Conservation (phyloP, 352 stramenopile genomes). For the Sclerospora graminicola region DNA sequence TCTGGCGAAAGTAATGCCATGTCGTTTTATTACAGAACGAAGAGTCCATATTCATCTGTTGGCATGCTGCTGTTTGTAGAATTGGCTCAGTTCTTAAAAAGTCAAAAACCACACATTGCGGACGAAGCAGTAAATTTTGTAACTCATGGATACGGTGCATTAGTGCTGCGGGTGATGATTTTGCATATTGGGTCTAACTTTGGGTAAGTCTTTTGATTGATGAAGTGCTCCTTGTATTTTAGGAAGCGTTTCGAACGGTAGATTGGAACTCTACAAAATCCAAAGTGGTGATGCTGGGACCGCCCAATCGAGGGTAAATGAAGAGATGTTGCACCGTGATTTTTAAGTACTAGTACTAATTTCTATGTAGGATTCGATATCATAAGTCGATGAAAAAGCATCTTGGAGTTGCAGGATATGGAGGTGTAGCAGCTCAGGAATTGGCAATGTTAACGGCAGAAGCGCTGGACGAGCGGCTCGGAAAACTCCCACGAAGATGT, state of each 20-base stretch:
- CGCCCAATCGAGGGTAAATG: slow-evolving; percentile 52
- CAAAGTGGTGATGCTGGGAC: slow-evolving; percentile 65
- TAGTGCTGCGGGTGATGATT: slow-evolving; percentile 41
- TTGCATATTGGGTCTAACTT: neutral
- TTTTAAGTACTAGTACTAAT: slow-evolving; percentile 10
- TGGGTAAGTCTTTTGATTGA: slow-evolving; percentile 7
- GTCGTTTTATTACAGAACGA: neutral
- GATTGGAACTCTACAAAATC: slow-evolving; percentile 65
- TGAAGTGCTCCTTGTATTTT: neutral
- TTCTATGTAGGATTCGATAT: slow-evolving; percentile 38
- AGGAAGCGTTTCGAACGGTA: slow-evolving; percentile 64
- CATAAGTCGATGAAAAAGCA: slow-evolving; percentile 49
- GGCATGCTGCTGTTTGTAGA: slow-evolving; percentile 4
- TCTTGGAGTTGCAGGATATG: slow-evolving; percentile 41
- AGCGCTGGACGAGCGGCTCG: slow-evolving; percentile 41
- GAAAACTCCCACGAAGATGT: slow-evolving; percentile 51
- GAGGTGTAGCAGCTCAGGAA: slow-evolving; percentile 50
- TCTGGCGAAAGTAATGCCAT: slow-evolving; percentile 27
- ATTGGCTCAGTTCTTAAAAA: slow-evolving; percentile 37
- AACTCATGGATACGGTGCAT: slow-evolving; percentile 56
- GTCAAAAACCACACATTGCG: slow-evolving; percentile 48
- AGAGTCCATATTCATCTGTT: too few relatives aligned
- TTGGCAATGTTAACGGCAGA: slow-evolving; percentile 26
- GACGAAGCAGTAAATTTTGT: slow-evolving; percentile 59
- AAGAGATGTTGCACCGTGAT: slow-evolving; percentile 8